phyloP scores from a whole-genome alignment of 2,329 filamentous ascomycete genomes.

The Curvularia spicifera region DNA sequence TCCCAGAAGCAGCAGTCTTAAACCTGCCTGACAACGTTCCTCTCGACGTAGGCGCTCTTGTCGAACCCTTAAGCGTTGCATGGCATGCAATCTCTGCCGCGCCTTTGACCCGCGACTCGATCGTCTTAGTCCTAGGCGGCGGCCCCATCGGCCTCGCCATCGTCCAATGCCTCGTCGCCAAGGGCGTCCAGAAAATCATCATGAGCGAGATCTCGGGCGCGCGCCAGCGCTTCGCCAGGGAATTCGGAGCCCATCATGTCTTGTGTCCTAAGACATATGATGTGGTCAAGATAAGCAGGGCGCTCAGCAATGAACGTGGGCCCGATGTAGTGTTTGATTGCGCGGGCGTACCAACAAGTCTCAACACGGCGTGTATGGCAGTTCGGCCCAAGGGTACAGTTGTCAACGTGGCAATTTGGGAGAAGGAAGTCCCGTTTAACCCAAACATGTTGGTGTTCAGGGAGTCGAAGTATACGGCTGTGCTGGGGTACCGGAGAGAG shows the following conservation, averaged over 20 bases:
- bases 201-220: conserved; percentile 62
- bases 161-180: conserved; percentile 63
- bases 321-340: conserved; percentile 68
- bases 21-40: conserved; percentile 60
- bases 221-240: conserved; percentile 59
- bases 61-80: conserved; percentile 68
- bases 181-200: conserved; percentile 62
- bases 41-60: conserved; percentile 63
- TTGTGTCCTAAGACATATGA: conserved; percentile 61
- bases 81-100: conserved; percentile 67
- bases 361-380: conserved; percentile 53
- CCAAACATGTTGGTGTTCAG: conserved; percentile 62
- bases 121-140: conserved; percentile 64
- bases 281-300: conserved; percentile 54
- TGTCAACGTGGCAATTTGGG: conserved; percentile 71
- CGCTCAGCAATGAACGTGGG: conserved; percentile 58
- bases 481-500: conserved; percentile 57
- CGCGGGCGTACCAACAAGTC: conserved; percentile 62
- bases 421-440: conserved; percentile 60
- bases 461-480: conserved; percentile 60
- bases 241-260: conserved; percentile 63
- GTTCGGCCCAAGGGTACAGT: conserved; percentile 63
- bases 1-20: conserved; percentile 58
- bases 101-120: conserved; percentile 55
- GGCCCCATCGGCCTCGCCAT: conserved; percentile 69